Base-by-base conservation (phyloP, 2,329 filamentous ascomycete genomes). In the Aspergillus piperis region DNA sequence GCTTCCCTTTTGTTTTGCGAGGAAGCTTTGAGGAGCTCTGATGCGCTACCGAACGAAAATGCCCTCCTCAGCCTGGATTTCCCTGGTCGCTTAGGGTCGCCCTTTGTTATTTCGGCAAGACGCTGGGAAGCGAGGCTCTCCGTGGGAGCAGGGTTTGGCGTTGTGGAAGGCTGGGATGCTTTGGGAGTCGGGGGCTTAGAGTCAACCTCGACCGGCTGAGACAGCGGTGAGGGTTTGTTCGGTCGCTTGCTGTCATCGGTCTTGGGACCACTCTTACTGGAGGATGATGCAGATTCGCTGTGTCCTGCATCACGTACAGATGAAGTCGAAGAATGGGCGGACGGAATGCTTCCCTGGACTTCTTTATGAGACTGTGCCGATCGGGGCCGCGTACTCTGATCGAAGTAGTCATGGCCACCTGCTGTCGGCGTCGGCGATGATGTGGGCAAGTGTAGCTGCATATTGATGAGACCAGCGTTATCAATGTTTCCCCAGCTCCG, bases 11-110 rank as follows among this genome's bases (percentile, higher is more conserved):
- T 86, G 51, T 89, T 88, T 66, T 88, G 84, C 5, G 85, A 87
- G 10, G 87, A 88, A 11, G 88, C 90, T 71, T 90, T 90, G 64
- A 90, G 86, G 51, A 99, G 86, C 73, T 99, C 95, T 8, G 94
- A 91, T 44, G 93, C 91, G 74, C 94, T 98, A 53, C 95, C 93
- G 77, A 99, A 99, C 0, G 95, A 99, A 71, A 99, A 96, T 0
- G 95, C 95, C 68, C 95, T 86, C 58, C 95, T 87, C 61, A 99
- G 82, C 66, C 93, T 85, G 2, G 90, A 91, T 78, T 97, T 97
- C 78, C 88, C 92, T 73, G 92, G 92, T 65, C 88, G 84, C 72
- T 86, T 90, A 27, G 82, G 81, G 57, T 91, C 91, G 72, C 90
- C 94, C 66, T 94, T 90, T 62, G 89, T 94, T 58, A 98, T 83